Base-by-base conservation (phyloP, 192 early-diverging fungal genomes). In the Funneliformis mosseae region DNA sequence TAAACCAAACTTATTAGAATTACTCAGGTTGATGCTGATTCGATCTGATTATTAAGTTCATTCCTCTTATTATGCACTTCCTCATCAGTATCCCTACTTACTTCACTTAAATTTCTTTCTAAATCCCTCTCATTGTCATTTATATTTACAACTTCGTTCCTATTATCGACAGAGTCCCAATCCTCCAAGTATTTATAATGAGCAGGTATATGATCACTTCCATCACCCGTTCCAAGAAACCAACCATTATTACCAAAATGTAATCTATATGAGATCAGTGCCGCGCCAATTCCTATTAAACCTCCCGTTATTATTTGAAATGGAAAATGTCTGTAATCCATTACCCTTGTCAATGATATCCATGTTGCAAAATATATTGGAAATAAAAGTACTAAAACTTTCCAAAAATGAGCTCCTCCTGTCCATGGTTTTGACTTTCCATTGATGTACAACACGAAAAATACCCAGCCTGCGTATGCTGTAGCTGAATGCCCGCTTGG, bases 381-480 rank as follows among this genome's bases (percentile, higher is more conserved):
- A 8, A 81, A 43, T 33, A 60, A 33, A 25, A 81, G 45, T n/a
- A 74, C 2, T 9, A 81, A 23, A 11, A 76, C 4, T 69, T 81
- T 81, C 80, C 80, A 81, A 16, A 74, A 45, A 50, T 81, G 42
- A 11, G 80, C 74, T 46, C 74, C 63, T 16, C 75, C 75, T 14
- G 12, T 61, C 80, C 80, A 81, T 45, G 80, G 80, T 39, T 81
- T 81, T 38, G 63, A 23, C 62, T 81, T 81, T 14, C 60, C 72
- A 74, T 77, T 81, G 4, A 81, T 61, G 28, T 81, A 81, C 8
- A 81, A 33, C 28, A 60, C 16, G 41, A 81, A 81, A 55, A 74
- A 81, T 38, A 74, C 72, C 80, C 80, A 81, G 8, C 80, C 80
- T 12, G 74, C 80, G 62, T 63, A 81, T n/a, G 80, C 80, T 42